Evolutionary conservation across 192 early-diverging fungal genomes (phyloP).

Genomic region (Entomortierella beljakovae): DNA sequence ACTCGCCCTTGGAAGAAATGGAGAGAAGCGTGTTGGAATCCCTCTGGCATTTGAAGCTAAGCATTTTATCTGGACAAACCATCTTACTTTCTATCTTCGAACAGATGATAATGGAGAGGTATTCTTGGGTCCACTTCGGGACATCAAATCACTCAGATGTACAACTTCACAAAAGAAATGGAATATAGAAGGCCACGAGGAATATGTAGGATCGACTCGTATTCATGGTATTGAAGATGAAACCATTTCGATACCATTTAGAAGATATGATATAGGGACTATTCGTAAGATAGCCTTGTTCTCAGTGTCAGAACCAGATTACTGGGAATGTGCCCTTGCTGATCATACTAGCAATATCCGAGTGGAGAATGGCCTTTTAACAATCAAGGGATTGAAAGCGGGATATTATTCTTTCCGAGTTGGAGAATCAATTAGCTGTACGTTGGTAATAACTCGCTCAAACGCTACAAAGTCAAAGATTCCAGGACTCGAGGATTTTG

Average conservation of each 20-base stretch:
- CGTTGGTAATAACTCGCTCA: conserved; percentile 5
- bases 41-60: conserved; percentile 26
- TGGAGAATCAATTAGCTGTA: background rate
- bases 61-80: conserved; percentile 10
- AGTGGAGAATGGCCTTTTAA: conserved; percentile 16
- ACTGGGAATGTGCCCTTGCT: background rate
- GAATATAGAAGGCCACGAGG: conserved; percentile 11
- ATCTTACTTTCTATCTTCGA: conserved; percentile 28
- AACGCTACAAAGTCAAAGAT: conserved; percentile 22
- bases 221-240: conserved; percentile 32
- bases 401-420: conserved; percentile 37
- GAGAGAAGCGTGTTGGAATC: conserved; percentile 43
- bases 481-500: conserved; percentile 25
- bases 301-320: background rate
- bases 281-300: conserved; percentile 40
- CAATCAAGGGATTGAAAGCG: conserved; percentile 27
- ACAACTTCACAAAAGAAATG: conserved; percentile 7
- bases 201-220: conserved; percentile 9
- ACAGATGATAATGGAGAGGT: conserved; percentile 53
- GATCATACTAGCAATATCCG: conserved; percentile 30
- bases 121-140: conserved; percentile 45
- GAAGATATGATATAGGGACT: background rate
- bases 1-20: conserved; percentile 55
- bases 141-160: conserved; percentile 22
- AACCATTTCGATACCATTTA: conserved; percentile 25